Base-by-base conservation (phyloP, 2,329 filamentous ascomycete genomes). In the Trichothecium sympodiale region DNA sequence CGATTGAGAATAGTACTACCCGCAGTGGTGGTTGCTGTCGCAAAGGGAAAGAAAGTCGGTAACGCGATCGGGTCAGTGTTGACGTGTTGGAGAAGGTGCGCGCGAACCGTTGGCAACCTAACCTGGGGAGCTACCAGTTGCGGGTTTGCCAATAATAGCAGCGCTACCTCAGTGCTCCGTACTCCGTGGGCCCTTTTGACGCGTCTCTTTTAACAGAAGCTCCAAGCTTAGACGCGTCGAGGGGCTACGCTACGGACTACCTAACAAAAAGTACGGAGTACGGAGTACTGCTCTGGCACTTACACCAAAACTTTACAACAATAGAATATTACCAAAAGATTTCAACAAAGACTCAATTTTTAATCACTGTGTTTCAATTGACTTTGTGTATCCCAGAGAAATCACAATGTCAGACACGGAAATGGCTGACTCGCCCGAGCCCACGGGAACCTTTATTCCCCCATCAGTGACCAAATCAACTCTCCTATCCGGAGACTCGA, bases 401-500 rank as follows among this genome's bases (percentile, higher is more conserved):
- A 17, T n/a, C 26, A 14, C 8, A 38, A 43, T 64, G 59, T 57
- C 61, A 38, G 61, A 67, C 46, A 52, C 56, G 3, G 51, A 52
- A 36, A 59, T 57, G 45, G 46, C 49, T 38, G 60, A 63, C 20
- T 25, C 20, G 20, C 20, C 20, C 20, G 20, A 6, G 6, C 20
- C 20, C 20, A 25, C 20, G 20, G 20, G 20, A 25, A 44, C 43
- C 43, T 85, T 80, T 59, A 61, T 83, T 42, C 80, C 82, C 12
- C 83, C 83, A 6, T 87, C 80, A 13, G 69, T 88, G 46, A 61
- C 80, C 57, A 51, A 53, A 31, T 37, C 60, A 14, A 54, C 61
- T 28, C 67, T 87, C 41, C 61, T 83, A 46, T 53, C 67, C 29
- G 83, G 83, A 53, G 67, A 68, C 32, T 79, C 81, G 29, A 86